These are phyloP conservation scores for Jimgerdemannia lactiflua DNA, from an alignment of 192 early-diverging fungal species.

Conservation along the genomic window DNA sequence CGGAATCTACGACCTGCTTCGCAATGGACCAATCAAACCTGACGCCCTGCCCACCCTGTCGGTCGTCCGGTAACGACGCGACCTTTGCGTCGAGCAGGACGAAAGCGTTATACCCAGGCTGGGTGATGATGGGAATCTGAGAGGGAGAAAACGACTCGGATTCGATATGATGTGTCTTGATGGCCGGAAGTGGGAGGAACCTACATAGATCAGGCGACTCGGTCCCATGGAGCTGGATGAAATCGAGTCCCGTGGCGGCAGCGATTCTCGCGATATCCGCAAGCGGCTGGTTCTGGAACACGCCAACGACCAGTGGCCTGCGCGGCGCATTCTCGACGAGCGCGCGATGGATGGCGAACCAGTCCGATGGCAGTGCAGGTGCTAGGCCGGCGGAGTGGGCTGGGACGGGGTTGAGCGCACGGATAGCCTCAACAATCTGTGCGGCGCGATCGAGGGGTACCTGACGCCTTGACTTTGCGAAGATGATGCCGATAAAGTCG, in stretches of 20 bases:
- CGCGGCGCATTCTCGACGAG: constrained; percentile 36
- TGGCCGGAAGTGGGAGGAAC: constrained; percentile 76
- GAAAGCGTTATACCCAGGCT: constrained; percentile 49
- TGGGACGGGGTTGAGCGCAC: constrained; percentile 19
- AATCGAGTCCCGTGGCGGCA: constrained; percentile 68
- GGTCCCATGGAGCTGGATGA: constrained; percentile 92
- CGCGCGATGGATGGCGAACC: constrained; percentile 46
- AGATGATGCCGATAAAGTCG: constrained; percentile 94
- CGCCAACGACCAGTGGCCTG: constrained; percentile 87
- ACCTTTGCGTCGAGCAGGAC: constrained; percentile 68
- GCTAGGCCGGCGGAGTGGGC: not conserved
- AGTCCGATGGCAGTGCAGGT: constrained; percentile 30
- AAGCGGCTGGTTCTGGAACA: constrained; percentile 85
- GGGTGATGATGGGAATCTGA: constrained; percentile 36
- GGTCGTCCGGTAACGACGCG: constrained; percentile 31
- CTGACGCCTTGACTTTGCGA: constrained; percentile 81
- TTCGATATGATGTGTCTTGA: constrained; percentile 90
- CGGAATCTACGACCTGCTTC: constrained; percentile 35
- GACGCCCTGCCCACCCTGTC: constrained; percentile 77
- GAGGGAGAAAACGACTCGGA: constrained; percentile 36
- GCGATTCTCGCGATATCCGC: constrained; percentile 72
- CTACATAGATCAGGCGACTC: constrained; percentile 64
- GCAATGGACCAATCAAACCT: constrained; percentile 89
- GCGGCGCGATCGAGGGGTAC: constrained; percentile 64
- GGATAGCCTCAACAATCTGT: constrained; percentile 71